A percentile compares a stretch with the other conserved stretches of the same genome.
These are phyloP conservation scores for Capsicum rhomboideum DNA, from an alignment of 257 asterid species.

Conservation along the genomic window DNA sequence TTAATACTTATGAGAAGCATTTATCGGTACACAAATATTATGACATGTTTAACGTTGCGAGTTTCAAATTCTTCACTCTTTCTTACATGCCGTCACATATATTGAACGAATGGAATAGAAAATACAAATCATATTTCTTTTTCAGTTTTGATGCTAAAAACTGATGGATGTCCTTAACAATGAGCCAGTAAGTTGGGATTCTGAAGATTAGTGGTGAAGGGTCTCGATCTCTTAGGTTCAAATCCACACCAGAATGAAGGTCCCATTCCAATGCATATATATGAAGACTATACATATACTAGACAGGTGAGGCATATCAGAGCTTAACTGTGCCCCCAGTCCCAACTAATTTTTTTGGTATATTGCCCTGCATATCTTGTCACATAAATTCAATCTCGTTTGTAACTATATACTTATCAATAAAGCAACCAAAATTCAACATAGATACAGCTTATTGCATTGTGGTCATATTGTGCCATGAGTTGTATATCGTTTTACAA, in stretches of 20 bases:
- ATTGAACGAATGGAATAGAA: neutral
- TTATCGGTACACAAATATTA: neutral
- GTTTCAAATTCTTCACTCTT: neutral
- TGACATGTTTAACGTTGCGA: neutral
- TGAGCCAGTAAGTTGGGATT: constrained; percentile 20
- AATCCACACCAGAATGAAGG: constrained; percentile 22
- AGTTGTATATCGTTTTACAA: neutral
- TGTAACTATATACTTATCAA: neutral
- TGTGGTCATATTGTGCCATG: neutral
- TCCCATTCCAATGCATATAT: constrained; percentile 14
- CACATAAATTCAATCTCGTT: neutral
- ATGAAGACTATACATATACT: neutral
- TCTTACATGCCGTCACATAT: neutral
- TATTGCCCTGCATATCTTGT: neutral
- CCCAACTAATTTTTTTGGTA: constrained; percentile 5
- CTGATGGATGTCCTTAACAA: constrained; percentile 11
- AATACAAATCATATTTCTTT: constrained; percentile 1
- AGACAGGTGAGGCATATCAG: constrained; percentile 1
- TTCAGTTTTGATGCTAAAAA: constrained; percentile 3
- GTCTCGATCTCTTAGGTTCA: constrained; percentile 12
- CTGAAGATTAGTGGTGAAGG: neutral
- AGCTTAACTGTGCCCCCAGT: neutral
- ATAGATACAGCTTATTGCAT: neutral
- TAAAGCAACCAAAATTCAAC: neutral
- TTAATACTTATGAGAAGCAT: too few species aligned